phyloP scores from a whole-genome alignment of 2,329 filamentous ascomycete genomes.

The Colletotrichum phormii region DNA sequence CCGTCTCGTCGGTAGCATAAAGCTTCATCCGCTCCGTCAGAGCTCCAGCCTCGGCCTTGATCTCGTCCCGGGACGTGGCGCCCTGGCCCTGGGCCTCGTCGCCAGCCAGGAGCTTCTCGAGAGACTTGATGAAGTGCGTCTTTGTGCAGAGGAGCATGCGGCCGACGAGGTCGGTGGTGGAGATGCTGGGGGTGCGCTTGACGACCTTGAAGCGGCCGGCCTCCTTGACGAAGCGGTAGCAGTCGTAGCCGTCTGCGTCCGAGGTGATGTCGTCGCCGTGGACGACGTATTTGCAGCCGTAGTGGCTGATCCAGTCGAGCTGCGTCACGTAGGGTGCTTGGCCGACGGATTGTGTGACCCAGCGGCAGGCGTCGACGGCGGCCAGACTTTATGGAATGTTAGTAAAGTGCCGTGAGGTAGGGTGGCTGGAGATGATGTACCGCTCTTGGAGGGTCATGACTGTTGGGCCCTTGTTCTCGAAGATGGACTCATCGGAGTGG shows the following conservation, averaged over 20 bases:
- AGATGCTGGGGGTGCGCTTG: constrained; percentile 95
- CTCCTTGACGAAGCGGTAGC: constrained; percentile 96
- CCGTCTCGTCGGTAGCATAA: constrained; percentile 89
- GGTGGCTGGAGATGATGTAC: constrained; percentile 51
- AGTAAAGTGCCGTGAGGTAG: constrained; percentile 24
- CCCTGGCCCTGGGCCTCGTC: constrained; percentile 73
- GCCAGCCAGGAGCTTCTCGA: constrained; percentile 76
- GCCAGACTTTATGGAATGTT: constrained; percentile 69
- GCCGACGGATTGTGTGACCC: constrained; percentile 87
- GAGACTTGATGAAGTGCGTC: constrained; percentile 89
- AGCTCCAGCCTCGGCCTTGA: constrained; percentile 69
- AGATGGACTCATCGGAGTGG: constrained; percentile 94
- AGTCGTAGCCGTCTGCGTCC: constrained; percentile 92
- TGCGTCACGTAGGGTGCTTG: constrained; percentile 95
- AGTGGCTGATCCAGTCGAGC: constrained; percentile 93
- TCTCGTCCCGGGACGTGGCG: constrained; percentile 69
- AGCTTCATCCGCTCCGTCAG: constrained; percentile 84
- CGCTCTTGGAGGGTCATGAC: constrained; percentile 96
- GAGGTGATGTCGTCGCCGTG: constrained; percentile 98
- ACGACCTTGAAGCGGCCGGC: constrained; percentile 96
- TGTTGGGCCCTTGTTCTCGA: constrained; percentile 96
- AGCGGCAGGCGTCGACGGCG: constrained; percentile 94
- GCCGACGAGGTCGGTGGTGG: constrained; percentile 96
- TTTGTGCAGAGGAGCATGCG: constrained; percentile 97
- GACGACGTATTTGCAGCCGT: constrained; percentile 94